Percentiles rank a stretch among this genome's conserved stretches.
These are phyloP conservation scores for Diophrys sp. DNA, from an alignment of 73 alveolate genomes.

Conservation along the genomic window DNA sequence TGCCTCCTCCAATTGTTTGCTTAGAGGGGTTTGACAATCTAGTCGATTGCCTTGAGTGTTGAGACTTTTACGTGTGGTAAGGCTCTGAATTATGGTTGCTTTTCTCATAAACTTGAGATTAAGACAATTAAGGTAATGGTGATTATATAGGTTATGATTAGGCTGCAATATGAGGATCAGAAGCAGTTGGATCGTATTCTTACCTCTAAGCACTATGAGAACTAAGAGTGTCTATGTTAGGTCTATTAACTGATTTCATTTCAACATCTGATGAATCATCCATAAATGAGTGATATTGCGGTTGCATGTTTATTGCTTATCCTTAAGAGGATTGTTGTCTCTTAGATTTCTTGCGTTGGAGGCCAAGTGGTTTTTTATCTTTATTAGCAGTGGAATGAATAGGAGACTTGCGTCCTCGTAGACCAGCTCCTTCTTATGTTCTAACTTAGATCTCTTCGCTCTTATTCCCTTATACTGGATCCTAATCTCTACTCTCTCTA, in stretches of 20 bases:
- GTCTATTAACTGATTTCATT: too few species aligned
- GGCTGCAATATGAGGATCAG: too few species aligned
- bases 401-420: too few species aligned
- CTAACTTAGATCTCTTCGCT: not conserved
- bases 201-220: too few species aligned
- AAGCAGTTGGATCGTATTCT: too few species aligned
- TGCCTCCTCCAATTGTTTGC: too few species aligned
- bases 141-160: too few species aligned
- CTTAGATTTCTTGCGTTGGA: not conserved
- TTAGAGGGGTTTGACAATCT: not conserved
- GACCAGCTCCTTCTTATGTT: not conserved
- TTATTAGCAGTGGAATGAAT: too few species aligned
- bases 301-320: not conserved
- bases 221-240: too few species aligned
- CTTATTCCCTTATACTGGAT: not conserved
- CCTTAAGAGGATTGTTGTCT: not conserved
- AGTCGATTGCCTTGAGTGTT: not conserved
- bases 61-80: not conserved
- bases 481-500: not conserved
- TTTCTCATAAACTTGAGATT: not conserved
- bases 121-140: not conserved
- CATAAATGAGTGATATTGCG: too few species aligned
- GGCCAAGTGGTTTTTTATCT: too few species aligned
- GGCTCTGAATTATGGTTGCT: not conserved
- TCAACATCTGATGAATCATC: too few species aligned